Evolutionary conservation across 176 grass and related monocot genomes (phyloP), one percentile per base, ranked within the genome.

Genomic region (Oryza coarctata): DNA sequence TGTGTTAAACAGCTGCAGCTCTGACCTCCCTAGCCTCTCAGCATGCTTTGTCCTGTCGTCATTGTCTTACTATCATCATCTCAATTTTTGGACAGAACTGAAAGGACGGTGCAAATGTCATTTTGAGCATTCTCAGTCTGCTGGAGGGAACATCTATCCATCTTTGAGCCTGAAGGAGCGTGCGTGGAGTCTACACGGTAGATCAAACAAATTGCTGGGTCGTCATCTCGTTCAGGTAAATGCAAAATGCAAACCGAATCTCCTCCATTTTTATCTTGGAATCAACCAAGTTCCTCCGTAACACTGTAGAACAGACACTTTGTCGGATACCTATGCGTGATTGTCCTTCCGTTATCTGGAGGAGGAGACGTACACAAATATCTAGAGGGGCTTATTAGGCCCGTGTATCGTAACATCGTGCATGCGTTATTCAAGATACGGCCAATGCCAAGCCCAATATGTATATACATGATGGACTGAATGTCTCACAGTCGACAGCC

Each of bases 1-100:
- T 84, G 72, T 68, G 41, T 76, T n/a, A 60, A 36, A 75, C 81
- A 83, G 62, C 62, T 38, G n/a, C 71, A 38, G 41, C n/a, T 66
- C n/a, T 65, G 71, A 83, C 71, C 70, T 73, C 6, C 58, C 3
- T 74, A 40, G 74, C 45, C 30, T 74, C 9, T 29, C 30, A n/a
- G 40, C 25, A 70, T 28, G 47, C 26, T 31, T 28, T 34, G 68
- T 72, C 68, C 9, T 22, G 36, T 68, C 65, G 44, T 47, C 27
- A 45, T 47, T 31, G 7, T 79, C 41, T 72, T 10, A 41, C 17
- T 20, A 10, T 29, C 15, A 32, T 73, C 27, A 22, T 73, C 71
- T 73, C 44, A 73, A 20, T 8, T 75, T 27, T 26, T 47, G 28
- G 63, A 34, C 64, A 80, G 71, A 74, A 75, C 12, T 1, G 25